A percentile compares a stretch with the other conserved stretches of the same genome.
Conservation (phyloP, 805 yeast species). For the Cyberlindnera lachancei region DNA sequence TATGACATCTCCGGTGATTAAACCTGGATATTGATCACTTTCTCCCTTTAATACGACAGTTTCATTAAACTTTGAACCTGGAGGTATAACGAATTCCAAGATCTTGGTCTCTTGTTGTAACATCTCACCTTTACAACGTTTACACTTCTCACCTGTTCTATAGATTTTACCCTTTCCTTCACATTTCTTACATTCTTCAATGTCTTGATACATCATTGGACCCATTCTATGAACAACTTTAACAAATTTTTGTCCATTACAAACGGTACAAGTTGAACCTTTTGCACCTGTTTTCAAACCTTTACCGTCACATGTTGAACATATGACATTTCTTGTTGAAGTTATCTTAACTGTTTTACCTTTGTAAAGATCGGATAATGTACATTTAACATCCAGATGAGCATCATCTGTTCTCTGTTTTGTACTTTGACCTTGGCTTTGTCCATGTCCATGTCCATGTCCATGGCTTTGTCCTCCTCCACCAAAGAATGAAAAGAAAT, state of each 20-base stretch:
- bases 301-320: slow-evolving; percentile 65
- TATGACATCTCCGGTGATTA: slow-evolving; percentile 69
- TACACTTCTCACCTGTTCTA: slow-evolving; percentile 67
- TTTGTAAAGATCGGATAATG: slow-evolving; percentile 66
- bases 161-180: slow-evolving; percentile 58
- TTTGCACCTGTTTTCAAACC: slow-evolving; percentile 64
- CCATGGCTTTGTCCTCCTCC: slow-evolving; percentile 2
- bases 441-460: slow-evolving; percentile 1
- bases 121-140: slow-evolving; percentile 62
- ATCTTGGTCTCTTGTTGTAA: slow-evolving; percentile 58
- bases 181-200: slow-evolving; percentile 59
- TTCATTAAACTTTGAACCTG: slow-evolving; percentile 63
- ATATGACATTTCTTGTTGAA: slow-evolving; percentile 63
- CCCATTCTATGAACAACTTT: slow-evolving; percentile 57
- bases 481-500: slow-evolving; percentile 39
- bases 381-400: slow-evolving; percentile 51
- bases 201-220: slow-evolving; percentile 58
- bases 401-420: slow-evolving; percentile 59
- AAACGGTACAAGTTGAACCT: slow-evolving; percentile 48
- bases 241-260: slow-evolving; percentile 66
- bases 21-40: slow-evolving; percentile 73
- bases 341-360: slow-evolving; percentile 76
- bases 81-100: slow-evolving; percentile 67
- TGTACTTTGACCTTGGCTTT: slow-evolving; percentile 3
- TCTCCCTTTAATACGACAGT: slow-evolving; percentile 53